phyloP scores from a whole-genome alignment of 306 rosid genomes.

The Pterocarpus santalinus region DNA sequence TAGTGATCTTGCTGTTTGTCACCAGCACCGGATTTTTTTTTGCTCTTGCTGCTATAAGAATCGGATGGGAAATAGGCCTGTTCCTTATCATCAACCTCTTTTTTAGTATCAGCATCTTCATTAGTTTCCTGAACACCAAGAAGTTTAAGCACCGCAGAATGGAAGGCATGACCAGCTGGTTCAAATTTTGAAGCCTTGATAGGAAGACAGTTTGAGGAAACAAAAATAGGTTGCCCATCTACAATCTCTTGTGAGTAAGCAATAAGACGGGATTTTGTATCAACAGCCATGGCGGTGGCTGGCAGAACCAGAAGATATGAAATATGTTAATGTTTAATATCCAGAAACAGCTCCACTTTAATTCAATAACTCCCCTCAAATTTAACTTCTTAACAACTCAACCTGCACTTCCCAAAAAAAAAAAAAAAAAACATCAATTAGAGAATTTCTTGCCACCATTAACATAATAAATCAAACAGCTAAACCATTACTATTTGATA shows the following conservation, averaged over 20 bases:
- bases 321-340: slow-evolving; percentile 23
- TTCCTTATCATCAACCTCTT: slow-evolving; percentile 71
- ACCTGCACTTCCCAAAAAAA: slow-evolving; percentile 43
- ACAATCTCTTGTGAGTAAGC: slow-evolving; percentile 76
- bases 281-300: slow-evolving; percentile 61
- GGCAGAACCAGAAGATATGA: slow-evolving; percentile 29
- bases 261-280: slow-evolving; percentile 57
- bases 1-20: slow-evolving; percentile 93
- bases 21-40: slow-evolving; percentile 81
- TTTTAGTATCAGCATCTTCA: slow-evolving; percentile 54
- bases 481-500: not conserved
- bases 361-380: slow-evolving; percentile 18
- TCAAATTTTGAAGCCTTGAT: slow-evolving; percentile 73
- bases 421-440: slow-evolving; percentile 11
- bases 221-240: slow-evolving; percentile 85
- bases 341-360: slow-evolving; percentile 25
- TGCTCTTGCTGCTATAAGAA: slow-evolving; percentile 89
- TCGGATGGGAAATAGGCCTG: slow-evolving; percentile 69
- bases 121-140: slow-evolving; percentile 69
- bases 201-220: slow-evolving; percentile 86
- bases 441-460: slow-evolving; percentile 1
- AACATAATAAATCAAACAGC: not conserved
- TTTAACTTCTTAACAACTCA: slow-evolving; percentile 3
- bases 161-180: slow-evolving; percentile 95
- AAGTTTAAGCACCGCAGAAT: slow-evolving; percentile 77